Evolutionary conservation across 1,139 yeast genomes (phyloP).

Genomic region (Hanseniaspora sp.): DNA sequence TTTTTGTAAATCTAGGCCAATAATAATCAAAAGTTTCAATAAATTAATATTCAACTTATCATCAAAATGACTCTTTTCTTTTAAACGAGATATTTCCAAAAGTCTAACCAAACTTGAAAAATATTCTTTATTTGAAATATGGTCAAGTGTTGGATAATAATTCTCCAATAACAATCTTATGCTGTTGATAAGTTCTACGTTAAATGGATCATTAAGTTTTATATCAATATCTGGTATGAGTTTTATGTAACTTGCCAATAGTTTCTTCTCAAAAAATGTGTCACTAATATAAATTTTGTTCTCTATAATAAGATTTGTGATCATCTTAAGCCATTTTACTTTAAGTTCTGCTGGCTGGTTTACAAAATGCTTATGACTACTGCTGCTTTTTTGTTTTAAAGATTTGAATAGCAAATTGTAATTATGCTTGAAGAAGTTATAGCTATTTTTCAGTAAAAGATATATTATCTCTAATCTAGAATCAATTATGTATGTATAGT

Average conservation of each 20-base stretch:
- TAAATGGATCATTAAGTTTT: neutral
- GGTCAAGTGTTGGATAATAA: neutral
- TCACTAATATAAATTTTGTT: conserved; percentile 4
- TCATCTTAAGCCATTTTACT: conserved; percentile 5
- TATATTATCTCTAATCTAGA: conserved; percentile 12
- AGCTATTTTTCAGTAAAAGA: conserved; percentile 2
- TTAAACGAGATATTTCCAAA: neutral
- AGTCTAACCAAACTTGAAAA: neutral
- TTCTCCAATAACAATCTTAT: conserved; percentile 9
- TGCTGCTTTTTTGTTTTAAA: neutral
- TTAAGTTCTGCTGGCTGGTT: conserved; percentile 3
- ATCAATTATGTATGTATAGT: neutral
- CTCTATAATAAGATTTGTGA: conserved; percentile 8
- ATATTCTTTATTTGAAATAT: neutral
- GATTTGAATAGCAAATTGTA: neutral
- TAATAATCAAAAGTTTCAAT: conserved; percentile 6
- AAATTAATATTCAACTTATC: neutral
- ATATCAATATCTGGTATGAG: conserved; percentile 10
- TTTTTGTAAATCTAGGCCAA: conserved; percentile 3
- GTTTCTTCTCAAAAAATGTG: conserved; percentile 1
- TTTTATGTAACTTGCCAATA: conserved; percentile 1
- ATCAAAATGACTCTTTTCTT: neutral
- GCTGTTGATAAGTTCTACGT: neutral
- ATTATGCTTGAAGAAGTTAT: neutral
- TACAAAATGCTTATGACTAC: neutral